Percentiles rank a stretch among this genome's conserved stretches.
phyloP scores from a whole-genome alignment of 768 basidiomycete species.

The Hydnomerulius pinastri region DNA sequence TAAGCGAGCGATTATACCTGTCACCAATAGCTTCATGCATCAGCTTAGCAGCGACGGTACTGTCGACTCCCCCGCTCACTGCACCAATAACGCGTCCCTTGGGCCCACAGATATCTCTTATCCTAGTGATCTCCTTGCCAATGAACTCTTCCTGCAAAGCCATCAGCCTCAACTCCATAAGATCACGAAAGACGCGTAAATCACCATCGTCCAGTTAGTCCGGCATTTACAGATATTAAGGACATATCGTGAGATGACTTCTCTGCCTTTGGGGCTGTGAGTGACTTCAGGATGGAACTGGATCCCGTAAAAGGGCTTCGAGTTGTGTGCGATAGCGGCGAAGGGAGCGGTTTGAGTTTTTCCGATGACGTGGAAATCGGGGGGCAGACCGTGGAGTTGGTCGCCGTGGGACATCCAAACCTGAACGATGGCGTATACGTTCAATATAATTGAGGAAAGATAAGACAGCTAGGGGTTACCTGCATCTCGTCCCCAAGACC shows the following conservation, averaged over 20 bases:
- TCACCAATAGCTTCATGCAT: slow-evolving; percentile 99
- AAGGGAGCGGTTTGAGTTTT: slow-evolving; percentile 85
- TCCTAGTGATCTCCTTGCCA: slow-evolving; percentile 92
- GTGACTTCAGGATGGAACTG: slow-evolving; percentile 99
- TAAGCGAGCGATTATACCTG: slow-evolving; percentile 51
- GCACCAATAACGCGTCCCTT: slow-evolving; percentile 97
- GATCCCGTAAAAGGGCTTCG: slow-evolving; percentile 90
- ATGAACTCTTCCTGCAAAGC: slow-evolving; percentile 87
- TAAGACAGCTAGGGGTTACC: slow-evolving; percentile 40
- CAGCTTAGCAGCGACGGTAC: slow-evolving; percentile 96
- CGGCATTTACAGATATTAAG: slow-evolving; percentile 80
- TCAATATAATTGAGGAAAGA: not conserved
- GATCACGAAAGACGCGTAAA: slow-evolving; percentile 8
- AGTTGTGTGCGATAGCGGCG: slow-evolving; percentile 90
- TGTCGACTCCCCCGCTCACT: slow-evolving; percentile 96
- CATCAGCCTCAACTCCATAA: not conserved
- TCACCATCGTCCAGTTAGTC: slow-evolving; percentile 92
- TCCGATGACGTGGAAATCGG: slow-evolving; percentile 86
- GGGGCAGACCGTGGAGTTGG: slow-evolving; percentile 79
- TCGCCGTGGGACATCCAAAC: slow-evolving; percentile 99
- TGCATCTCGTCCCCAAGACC: slow-evolving; percentile 88
- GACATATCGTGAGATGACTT: slow-evolving; percentile 85
- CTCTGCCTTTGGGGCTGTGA: slow-evolving; percentile 86
- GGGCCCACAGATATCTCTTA: slow-evolving; percentile 90
- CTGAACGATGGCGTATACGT: slow-evolving; percentile 40